Base-by-base conservation (phyloP, 345 rosid genomes). In the Chamaenerion angustifolium region DNA sequence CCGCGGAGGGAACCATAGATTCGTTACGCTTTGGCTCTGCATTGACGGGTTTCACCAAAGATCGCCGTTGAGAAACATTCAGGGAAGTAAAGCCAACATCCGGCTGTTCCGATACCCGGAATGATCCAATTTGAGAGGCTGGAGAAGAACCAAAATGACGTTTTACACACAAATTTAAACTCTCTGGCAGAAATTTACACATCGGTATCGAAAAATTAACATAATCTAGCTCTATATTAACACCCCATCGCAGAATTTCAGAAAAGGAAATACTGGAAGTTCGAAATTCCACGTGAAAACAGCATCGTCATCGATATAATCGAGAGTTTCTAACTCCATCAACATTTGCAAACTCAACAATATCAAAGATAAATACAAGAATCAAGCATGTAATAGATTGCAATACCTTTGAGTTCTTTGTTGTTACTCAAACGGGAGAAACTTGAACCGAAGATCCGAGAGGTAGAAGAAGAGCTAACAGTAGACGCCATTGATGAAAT, bases 91-190 rank as follows among this genome's bases (percentile, higher is more conserved):
- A 63, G 7, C 66, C 54, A 25, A 55, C 61, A 42, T 40, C 51
- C 12, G 66, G 59, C 48, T 78, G 75, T 63, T 82, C 85, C 40
- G 49, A 9, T 10, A 64, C 43, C 54, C 71, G 68, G 51, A 85
- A 60, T 1, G 81, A 79, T 15, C 81, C 85, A 6, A 81, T 58
- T 60, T 71, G 83, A 0, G 79, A 14, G 48, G 64, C 97, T 82
- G 76, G 42, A 42, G 48, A 45, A 42, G 48, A 45, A 59, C 67
- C 42, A 49, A 62, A 21, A 19, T 14, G 12, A 21, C 59, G 14
- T 16, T 45, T 31, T 46, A 35, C 45, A 8, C 8, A 40, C 35
- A 53, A 46, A n/a, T 16, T 4, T n/a, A 12, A 35, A 11, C 41
- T 21, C 35, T 35, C 16, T 12, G 47, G 14, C 10, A 42, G 16